Evolutionary conservation across 768 basidiomycete species (phyloP).

Genomic region (Pleurotus ostreatus): DNA sequence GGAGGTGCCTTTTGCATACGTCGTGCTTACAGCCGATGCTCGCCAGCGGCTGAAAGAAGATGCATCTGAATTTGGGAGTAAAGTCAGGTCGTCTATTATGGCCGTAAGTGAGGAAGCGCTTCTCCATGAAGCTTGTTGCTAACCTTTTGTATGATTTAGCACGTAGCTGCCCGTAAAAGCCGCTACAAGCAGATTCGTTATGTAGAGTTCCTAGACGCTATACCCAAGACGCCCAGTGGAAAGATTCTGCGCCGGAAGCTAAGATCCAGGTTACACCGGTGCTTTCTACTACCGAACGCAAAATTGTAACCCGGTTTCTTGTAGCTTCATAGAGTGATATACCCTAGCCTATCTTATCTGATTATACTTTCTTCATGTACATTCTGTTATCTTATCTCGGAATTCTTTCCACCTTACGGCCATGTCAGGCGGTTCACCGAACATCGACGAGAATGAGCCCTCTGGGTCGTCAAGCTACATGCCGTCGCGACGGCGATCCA

Average conservation of each 20-base stretch:
- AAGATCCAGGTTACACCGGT: slow-evolving; percentile 15
- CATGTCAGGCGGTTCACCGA: not conserved
- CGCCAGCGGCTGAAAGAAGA: slow-evolving; percentile 23
- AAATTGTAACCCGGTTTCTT: not conserved
- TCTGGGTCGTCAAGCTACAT: not conserved
- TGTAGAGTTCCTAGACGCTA: slow-evolving; percentile 38
- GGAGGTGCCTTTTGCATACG: slow-evolving; percentile 62
- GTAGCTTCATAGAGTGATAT: not conserved
- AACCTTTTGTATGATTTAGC: slow-evolving; percentile 23
- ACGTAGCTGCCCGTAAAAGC: slow-evolving; percentile 43
- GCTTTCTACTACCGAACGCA: not conserved
- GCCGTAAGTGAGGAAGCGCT: slow-evolving; percentile 28
- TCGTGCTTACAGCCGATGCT: slow-evolving; percentile 44
- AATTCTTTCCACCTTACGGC: slow-evolving; percentile 2
- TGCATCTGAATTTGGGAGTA: slow-evolving; percentile 18
- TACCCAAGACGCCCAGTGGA: slow-evolving; percentile 56
- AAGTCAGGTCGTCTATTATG: slow-evolving; percentile 34
- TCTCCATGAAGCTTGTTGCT: not conserved
- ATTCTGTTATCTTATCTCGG: not conserved
- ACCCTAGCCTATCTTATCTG: slow-evolving; percentile 1
- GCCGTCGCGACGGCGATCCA: not conserved
- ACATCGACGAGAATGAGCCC: too few relatives aligned
- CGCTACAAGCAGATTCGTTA: slow-evolving; percentile 47
- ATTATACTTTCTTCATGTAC: not conserved
- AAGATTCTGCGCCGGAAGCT: slow-evolving; percentile 45